Evolutionary conservation across 2,329 filamentous ascomycete genomes (phyloP).

Genomic region (Fusarium sp.): DNA sequence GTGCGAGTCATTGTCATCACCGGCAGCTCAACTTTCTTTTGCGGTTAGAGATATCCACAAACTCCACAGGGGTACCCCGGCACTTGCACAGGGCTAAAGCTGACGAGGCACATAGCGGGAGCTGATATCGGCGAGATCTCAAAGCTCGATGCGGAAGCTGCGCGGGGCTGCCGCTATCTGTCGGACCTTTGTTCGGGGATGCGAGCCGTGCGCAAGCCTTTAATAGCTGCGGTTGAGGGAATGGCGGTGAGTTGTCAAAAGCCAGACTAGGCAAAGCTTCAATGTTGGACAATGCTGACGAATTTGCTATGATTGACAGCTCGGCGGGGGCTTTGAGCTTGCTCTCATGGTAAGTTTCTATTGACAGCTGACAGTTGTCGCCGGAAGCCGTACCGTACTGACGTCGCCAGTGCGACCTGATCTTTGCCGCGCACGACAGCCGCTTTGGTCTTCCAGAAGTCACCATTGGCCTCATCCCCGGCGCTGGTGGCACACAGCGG

Average conservation of each 20-base stretch:
- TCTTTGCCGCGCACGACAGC: conserved; percentile 55
- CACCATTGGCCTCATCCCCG: conserved; percentile 59
- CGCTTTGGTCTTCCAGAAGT: conserved; percentile 60
- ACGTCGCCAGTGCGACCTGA: conserved; percentile 56
- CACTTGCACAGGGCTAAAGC: conserved; percentile 28
- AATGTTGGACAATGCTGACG: conserved; percentile 17
- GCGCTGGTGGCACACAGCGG: conserved; percentile 59
- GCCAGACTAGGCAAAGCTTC: not conserved
- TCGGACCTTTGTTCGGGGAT: conserved; percentile 60
- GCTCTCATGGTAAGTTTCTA: conserved; percentile 60
- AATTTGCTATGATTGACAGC: conserved; percentile 50
- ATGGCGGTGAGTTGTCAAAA: conserved; percentile 60
- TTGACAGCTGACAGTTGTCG: not conserved
- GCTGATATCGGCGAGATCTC: conserved; percentile 57
- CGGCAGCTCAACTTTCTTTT: conserved; percentile 57
- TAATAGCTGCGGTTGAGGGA: conserved; percentile 66
- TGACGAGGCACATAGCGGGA: conserved; percentile 49
- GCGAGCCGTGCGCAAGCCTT: conserved; percentile 59
- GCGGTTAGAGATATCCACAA: conserved; percentile 49
- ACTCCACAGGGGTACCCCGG: conserved; percentile 21
- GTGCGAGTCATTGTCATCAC: conserved; percentile 59
- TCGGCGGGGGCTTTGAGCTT: conserved; percentile 67
- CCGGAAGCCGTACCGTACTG: conserved; percentile 13
- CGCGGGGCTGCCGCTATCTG: conserved; percentile 55
- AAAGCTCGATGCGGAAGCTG: conserved; percentile 52